Percentiles rank a stretch among this genome's conserved stretches.
These are phyloP conservation scores for Cruciata laevipes DNA, from an alignment of 257 asterid species.

Conservation along the genomic window DNA sequence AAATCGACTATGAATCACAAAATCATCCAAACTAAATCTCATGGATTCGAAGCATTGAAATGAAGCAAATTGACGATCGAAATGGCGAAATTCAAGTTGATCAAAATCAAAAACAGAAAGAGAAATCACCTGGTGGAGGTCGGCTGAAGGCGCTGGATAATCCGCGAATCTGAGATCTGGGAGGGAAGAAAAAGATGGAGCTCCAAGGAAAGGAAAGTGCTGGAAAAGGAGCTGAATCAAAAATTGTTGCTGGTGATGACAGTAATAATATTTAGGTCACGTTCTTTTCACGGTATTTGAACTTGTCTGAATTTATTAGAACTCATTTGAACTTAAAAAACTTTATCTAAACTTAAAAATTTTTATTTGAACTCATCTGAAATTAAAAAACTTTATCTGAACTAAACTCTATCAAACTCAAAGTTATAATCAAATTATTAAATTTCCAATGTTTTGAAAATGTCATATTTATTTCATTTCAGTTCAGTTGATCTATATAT, in stretches of 20 bases:
- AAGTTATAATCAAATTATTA: no score
- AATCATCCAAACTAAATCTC: neutral
- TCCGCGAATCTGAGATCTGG: neutral
- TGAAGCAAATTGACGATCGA: neutral
- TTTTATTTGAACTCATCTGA: no score
- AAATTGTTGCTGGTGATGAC: slow-evolving; percentile 5
- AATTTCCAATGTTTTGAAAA: no score
- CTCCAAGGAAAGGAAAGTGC: slow-evolving; percentile 3
- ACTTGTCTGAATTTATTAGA: no score
- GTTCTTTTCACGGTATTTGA: no score
- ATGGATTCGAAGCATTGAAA: slow-evolving; percentile 1
- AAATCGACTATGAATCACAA: neutral
- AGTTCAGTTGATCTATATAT: no score
- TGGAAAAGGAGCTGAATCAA: slow-evolving; percentile 8
- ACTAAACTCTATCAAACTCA: no score
- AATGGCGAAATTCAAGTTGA: neutral
- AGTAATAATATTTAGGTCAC: no score
- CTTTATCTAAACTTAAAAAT: no score
- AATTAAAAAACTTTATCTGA: no score
- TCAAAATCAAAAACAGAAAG: neutral
- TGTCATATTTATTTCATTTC: no score
- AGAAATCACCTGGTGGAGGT: neutral
- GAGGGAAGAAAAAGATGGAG: neutral
- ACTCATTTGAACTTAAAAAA: no score
- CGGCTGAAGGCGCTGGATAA: neutral